Base-by-base conservation (phyloP, 371 early-diverging fungal species). In the Actinomortierella wolfii region DNA sequence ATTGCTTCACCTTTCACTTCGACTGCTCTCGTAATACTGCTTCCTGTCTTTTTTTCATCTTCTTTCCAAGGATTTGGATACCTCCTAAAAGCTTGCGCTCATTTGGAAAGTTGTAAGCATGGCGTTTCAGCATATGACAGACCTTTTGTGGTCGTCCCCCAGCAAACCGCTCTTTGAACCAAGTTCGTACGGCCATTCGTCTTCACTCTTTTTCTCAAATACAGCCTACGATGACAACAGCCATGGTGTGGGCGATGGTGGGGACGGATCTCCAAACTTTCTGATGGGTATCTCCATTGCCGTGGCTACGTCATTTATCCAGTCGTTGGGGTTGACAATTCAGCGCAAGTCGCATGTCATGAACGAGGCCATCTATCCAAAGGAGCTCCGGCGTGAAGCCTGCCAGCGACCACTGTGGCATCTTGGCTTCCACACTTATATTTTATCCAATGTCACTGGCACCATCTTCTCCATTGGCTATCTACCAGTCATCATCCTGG, bases 401-500 rank as follows among this genome's bases (percentile, higher is more conserved):
- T 78, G 79, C 41, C 61, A 73, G 9, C 62, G 69, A 11, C 65
- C 78, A 3, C 74, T 84, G 24, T 87, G 88, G 88, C 82, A 81
- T 51, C 34, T 76, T 8, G 87, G 93, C 39, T 86, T 92, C 68
- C 78, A 71, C 20, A 79, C 85, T 8, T 92, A 87, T 46, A 68
- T 92, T 46, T 59, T 81, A 21, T 86, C 91, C 45, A 89, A 89
- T 52, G 80, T 88, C 21, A 85, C 83, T 14, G 91, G 90, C 29
- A 89, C 92, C 0, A 76, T 87, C 8, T 85, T 91, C 43, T 86
- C 92, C 2, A 88, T 93, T 56, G 91, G 91, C 47, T 87, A 89
- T 57, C 79, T 93, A 15, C 93, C 93, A 3, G 89, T 93, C n/a
- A 88, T 92, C 57, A 90, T 92, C 47, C 78, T 92, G 29, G 93